Evolutionary conservation across 495 filamentous ascomycete species (phyloP).

Genomic region (Penicillium lagena): DNA sequence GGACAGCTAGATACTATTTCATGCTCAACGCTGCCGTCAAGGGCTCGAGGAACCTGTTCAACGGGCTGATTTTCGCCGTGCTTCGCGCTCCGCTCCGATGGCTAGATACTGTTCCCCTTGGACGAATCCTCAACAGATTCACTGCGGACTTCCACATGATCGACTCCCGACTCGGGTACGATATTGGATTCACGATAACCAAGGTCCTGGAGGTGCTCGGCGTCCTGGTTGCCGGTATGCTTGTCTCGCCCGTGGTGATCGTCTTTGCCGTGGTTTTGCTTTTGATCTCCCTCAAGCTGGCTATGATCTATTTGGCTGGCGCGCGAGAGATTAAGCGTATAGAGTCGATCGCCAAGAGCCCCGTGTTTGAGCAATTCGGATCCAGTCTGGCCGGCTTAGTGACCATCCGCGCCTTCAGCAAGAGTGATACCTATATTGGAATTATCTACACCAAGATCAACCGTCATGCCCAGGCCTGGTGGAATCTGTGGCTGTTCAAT

Average conservation of each 20-base stretch:
- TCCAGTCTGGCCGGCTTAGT: conserved; percentile 62
- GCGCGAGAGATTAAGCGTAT: conserved; percentile 73
- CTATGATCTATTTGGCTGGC: conserved; percentile 54
- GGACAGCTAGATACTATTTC: conserved; percentile 51
- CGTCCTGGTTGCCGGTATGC: conserved; percentile 25
- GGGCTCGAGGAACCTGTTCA: conserved; percentile 61
- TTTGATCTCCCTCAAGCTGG: conserved; percentile 48
- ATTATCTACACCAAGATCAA: conserved; percentile 64
- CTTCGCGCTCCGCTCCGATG: conserved; percentile 67
- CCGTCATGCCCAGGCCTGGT: conserved; percentile 53
- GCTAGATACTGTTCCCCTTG: conserved; percentile 76
- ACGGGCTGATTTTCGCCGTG: conserved; percentile 55
- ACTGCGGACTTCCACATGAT: conserved; percentile 69
- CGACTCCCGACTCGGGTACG: conserved; percentile 57
- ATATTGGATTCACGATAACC: conserved; percentile 49
- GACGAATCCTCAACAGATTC: conserved; percentile 74
- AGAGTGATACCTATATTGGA: conserved; percentile 54
- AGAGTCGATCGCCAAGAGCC: conserved; percentile 65
- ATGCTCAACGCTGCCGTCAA: conserved; percentile 46
- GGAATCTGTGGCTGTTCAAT: conserved; percentile 65
- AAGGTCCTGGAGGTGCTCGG: conserved; percentile 30
- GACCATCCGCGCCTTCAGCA: conserved; percentile 71
- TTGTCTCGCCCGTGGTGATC: conserved; percentile 26
- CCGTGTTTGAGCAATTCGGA: conserved; percentile 72
- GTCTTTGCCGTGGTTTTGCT: conserved; percentile 17